These are phyloP conservation scores for Brassica hybrid DNA, from an alignment of 441 rosid genomes.

Conservation along the genomic window DNA sequence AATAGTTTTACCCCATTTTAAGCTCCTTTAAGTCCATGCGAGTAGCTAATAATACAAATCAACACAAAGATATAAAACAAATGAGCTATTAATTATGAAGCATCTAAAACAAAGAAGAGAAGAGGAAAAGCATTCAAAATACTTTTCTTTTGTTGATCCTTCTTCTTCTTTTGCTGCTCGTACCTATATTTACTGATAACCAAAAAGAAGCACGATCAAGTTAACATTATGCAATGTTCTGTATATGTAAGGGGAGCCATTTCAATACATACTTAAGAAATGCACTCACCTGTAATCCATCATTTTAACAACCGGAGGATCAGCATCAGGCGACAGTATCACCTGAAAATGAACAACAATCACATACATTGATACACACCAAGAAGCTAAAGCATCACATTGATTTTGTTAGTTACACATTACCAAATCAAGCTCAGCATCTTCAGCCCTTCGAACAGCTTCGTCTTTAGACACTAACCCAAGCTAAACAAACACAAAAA, in stretches of 20 bases:
- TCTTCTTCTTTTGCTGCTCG: slow-evolving; percentile 85
- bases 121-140: slow-evolving; percentile 42
- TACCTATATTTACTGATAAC: slow-evolving; percentile 76
- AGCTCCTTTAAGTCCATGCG: slow-evolving; percentile 91
- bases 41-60: slow-evolving; percentile 53
- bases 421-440: slow-evolving; percentile 90
- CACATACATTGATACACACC: neutral
- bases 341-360: slow-evolving; percentile 67
- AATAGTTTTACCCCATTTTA: slow-evolving; percentile 82
- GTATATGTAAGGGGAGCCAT: neutral
- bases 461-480: slow-evolving; percentile 75
- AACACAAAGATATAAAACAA: slow-evolving; percentile 25
- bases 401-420: slow-evolving; percentile 18
- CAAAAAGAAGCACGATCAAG: slow-evolving; percentile 8
- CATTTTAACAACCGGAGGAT: slow-evolving; percentile 92
- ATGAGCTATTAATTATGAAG: too few relatives aligned
- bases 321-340: slow-evolving; percentile 85
- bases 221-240: neutral
- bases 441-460: slow-evolving; percentile 88
- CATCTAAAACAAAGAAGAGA: slow-evolving; percentile 35
- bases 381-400: slow-evolving; percentile 3
- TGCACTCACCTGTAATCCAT: slow-evolving; percentile 80
- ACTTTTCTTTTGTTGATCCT: slow-evolving; percentile 89
- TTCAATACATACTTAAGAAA: neutral
- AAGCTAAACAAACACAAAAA: slow-evolving; percentile 49